Evolutionary conservation across 352 stramenopile species (phyloP).

Genomic region (Pythium oligandrum): DNA sequence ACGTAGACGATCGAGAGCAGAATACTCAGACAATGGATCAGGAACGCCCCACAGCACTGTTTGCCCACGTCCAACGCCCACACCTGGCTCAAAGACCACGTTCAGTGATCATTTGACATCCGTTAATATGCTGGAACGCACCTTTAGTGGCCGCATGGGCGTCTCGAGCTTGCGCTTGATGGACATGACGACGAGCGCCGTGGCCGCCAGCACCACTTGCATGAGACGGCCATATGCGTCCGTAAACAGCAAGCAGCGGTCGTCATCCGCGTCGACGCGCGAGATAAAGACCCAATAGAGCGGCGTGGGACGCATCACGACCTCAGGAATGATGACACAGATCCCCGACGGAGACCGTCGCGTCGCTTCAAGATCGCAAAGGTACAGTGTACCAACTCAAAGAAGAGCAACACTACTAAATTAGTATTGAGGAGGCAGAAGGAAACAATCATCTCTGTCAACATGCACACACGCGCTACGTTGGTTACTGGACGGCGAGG

Average conservation of each 20-base stretch:
- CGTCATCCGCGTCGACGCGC: constrained; percentile 6
- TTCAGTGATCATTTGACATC: background rate
- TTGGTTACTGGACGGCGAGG: constrained; percentile 30
- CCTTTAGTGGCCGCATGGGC: constrained; percentile 54
- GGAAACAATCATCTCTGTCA: too few species aligned
- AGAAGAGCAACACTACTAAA: too few species aligned
- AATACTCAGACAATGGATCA: constrained; percentile 63
- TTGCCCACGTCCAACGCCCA: constrained; percentile 72
- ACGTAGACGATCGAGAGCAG: constrained; percentile 57
- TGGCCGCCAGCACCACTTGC: constrained; percentile 46
- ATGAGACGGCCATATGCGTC: constrained; percentile 57
- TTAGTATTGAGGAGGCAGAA: too few species aligned
- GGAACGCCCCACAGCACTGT: constrained; percentile 51
- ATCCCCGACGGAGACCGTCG: too few species aligned
- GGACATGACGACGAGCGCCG: constrained; percentile 58
- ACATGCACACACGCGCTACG: background rate
- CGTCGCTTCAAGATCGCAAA: too few species aligned
- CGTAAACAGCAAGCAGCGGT: constrained; percentile 67
- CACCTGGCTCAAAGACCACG: constrained; percentile 23
- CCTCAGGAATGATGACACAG: too few species aligned
- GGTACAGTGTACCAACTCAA: too few species aligned
- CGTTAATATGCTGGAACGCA: background rate
- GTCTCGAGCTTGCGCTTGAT: constrained; percentile 78
- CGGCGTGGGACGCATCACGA: too few species aligned
- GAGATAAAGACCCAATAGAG: background rate